Evolutionary conservation across 2,329 filamentous ascomycete species (phyloP).

Genomic region (Exophiala viscosa): DNA sequence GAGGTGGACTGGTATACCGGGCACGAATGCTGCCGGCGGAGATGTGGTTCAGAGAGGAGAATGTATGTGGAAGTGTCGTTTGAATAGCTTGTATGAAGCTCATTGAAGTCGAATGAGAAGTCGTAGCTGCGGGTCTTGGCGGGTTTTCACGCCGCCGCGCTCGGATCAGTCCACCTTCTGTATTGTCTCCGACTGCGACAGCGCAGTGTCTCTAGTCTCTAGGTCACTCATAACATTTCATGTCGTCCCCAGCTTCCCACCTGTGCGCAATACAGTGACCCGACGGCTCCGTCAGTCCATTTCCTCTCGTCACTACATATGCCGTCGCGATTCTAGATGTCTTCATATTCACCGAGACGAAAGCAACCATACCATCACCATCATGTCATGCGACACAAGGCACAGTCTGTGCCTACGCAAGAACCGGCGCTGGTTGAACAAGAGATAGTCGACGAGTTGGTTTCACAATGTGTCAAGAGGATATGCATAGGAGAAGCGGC

Average conservation of each 20-base stretch:
- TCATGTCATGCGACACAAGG: slow-evolving; percentile 39
- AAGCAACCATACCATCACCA: slow-evolving; percentile 42
- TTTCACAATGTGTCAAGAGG: slow-evolving; percentile 53
- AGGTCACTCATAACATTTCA: slow-evolving; percentile 1
- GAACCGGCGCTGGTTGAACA: slow-evolving; percentile 49
- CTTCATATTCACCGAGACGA: slow-evolving; percentile 5
- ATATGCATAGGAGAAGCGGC: slow-evolving; percentile 26
- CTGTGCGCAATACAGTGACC: too few relatives aligned
- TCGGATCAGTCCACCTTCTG: slow-evolving; percentile 9
- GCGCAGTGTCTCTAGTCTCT: too few relatives aligned
- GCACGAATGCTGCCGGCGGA: too few relatives aligned
- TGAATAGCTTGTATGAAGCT: slow-evolving; percentile 11
- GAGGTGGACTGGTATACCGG: neutral
- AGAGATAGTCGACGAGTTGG: slow-evolving; percentile 51
- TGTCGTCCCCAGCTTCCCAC: slow-evolving; percentile 2
- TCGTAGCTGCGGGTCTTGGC: slow-evolving; percentile 1
- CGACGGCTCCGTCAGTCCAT: neutral
- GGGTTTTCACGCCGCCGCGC: neutral
- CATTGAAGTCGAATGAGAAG: slow-evolving; percentile 13
- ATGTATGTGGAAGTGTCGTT: neutral
- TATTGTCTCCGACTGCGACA: neutral
- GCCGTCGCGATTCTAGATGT: slow-evolving; percentile 2
- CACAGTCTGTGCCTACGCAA: slow-evolving; percentile 29
- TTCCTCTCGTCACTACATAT: neutral
- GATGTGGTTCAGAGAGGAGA: neutral